Percentiles rank a stretch among this genome's conserved stretches.
phyloP scores from a whole-genome alignment of 2,329 filamentous ascomycete species.

The Aspergillus fumigatus region DNA sequence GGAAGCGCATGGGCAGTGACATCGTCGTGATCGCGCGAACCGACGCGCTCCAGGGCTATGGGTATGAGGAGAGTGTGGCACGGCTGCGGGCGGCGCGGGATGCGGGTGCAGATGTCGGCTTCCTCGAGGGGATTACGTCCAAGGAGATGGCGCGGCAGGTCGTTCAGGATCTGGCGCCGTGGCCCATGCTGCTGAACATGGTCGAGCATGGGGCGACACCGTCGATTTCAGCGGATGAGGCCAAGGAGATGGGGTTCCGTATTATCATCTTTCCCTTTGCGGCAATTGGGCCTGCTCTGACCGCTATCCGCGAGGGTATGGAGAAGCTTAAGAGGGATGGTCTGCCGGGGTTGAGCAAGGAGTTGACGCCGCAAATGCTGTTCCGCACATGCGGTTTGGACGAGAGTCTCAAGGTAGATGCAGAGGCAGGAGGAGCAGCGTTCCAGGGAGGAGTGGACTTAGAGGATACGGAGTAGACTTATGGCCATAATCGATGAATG shows the following conservation, averaged over 20 bases:
- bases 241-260: constrained; percentile 37
- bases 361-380: constrained; percentile 35
- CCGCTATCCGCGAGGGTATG: constrained; percentile 33
- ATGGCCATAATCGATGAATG: too few species aligned
- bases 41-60: constrained; percentile 32
- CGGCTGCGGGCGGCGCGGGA: constrained; percentile 38
- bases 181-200: constrained; percentile 42
- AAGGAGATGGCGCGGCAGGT: constrained; percentile 34
- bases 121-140: constrained; percentile 39
- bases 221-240: constrained; percentile 35
- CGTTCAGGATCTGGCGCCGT: constrained; percentile 33
- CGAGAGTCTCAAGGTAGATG: constrained; percentile 39
- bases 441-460: constrained; percentile 31
- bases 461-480: constrained; percentile 6
- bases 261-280: constrained; percentile 43
- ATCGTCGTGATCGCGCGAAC: constrained; percentile 45
- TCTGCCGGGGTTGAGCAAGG: constrained; percentile 25
- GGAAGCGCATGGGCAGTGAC: constrained; percentile 33
- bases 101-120: constrained; percentile 39
- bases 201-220: constrained; percentile 43
- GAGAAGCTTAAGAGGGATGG: constrained; percentile 36
- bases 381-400: constrained; percentile 43
- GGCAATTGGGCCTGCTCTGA: constrained; percentile 34
- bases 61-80: constrained; percentile 38
- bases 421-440: constrained; percentile 33